Evolutionary conservation across 1,284 basidiomycete species (phyloP), one percentile per base, ranked within the genome.

Genomic region (Fomitopsis betulina): DNA sequence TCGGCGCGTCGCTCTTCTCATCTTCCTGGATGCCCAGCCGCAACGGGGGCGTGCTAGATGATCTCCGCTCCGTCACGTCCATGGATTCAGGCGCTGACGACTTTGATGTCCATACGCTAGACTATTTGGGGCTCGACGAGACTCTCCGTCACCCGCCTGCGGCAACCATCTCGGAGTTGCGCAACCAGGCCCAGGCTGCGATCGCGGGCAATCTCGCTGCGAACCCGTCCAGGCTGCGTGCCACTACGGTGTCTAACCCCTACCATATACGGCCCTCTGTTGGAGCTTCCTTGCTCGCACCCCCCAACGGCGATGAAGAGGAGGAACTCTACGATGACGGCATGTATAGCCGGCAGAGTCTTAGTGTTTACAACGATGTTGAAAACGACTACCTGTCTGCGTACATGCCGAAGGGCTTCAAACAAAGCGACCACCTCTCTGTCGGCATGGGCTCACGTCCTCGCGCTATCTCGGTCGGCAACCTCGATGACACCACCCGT

Each of bases 71-170:
- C 43, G 86, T 89, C 54, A 84, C 85, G 52, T 91, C 89, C 32
- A 84, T 83, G 61, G 89, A 91, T 67, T 88, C 88, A n/a, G 82
- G 78, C 32, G 80, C 82, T 21, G 94, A 96, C 61, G 91, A 95
- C 58, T 92, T 93, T 71, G 91, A 94, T 69, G 91, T 95, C 53
- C 91, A 94, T 68, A 97, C 95, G 27, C 82, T 98, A 62, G 94
- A 96, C 73, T 97, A 97, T 72, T 89, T 98, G 55, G 95, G 95
- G 49, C 81, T 98, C 64, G 95, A 95, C 65, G 91, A 93, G 61
- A 77, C 68, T 1, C 79, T 80, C 63, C 80, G 83, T 57, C 82
- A 81, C 60, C 84, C 86, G 12, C 85, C 86, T 1, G 90, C 91
- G 4, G 93, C 91, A 10, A 93, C 90, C 53, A 85, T 94, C 61